Conservation (phyloP, 257 asterid species). For the Solanum lycopersicoides region DNA sequence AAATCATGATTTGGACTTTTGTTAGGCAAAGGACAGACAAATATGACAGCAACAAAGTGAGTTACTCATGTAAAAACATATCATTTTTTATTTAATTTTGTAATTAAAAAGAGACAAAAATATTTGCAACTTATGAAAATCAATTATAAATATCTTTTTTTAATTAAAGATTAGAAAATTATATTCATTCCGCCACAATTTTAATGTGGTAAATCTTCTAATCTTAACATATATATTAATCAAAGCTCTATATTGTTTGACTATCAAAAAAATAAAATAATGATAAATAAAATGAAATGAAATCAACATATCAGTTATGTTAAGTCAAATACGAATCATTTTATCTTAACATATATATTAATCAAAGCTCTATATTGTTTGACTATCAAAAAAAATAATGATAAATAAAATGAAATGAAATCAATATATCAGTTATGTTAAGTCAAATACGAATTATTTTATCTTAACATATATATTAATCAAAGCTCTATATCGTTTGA, state of each 20-base stretch:
- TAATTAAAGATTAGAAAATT: too few relatives aligned
- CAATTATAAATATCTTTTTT: too few relatives aligned
- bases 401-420: background rate
- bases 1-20: background rate
- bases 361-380: too few relatives aligned
- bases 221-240: background rate
- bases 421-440: accelerated
- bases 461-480: background rate
- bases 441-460: too few relatives aligned
- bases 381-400: too few relatives aligned
- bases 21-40: background rate
- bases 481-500: accelerated
- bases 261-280: background rate
- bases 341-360: too few relatives aligned
- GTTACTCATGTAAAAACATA: background rate
- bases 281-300: too few relatives aligned
- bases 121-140: background rate
- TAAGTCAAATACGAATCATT: too few relatives aligned
- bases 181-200: background rate
- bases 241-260: accelerated
- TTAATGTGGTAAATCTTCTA: too few relatives aligned
- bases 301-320: too few relatives aligned
- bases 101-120: background rate
- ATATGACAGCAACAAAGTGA: background rate
- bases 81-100: background rate